Evolutionary conservation across 2,329 filamentous ascomycete species (phyloP).

Genomic region (Aspergillus proliferans): DNA sequence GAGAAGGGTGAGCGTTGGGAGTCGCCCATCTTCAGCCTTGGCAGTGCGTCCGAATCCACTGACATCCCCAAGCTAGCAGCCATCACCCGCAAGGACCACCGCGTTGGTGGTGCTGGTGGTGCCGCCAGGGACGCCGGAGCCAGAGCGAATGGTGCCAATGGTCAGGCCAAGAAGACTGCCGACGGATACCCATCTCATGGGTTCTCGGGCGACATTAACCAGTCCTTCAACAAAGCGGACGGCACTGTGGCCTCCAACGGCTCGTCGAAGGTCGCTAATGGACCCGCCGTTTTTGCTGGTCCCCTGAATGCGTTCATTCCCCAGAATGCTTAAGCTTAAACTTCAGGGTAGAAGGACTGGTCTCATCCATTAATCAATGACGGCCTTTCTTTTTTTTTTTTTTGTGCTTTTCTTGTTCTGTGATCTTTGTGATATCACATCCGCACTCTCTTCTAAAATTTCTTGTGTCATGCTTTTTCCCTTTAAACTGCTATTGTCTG

Average conservation of each 20-base stretch:
- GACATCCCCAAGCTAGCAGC: slow-evolving; percentile 57
- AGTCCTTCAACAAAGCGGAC: slow-evolving; percentile 21
- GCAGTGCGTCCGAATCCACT: slow-evolving; percentile 64
- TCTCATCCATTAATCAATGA: neutral
- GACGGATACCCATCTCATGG: slow-evolving; percentile 17
- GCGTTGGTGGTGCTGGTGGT: slow-evolving; percentile 22
- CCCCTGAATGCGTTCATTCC: slow-evolving; percentile 15
- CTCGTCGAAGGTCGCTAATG: neutral
- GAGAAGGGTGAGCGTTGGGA: slow-evolving; percentile 89
- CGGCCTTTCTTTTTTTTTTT: neutral
- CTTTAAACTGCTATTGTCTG: neutral
- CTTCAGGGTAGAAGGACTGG: neutral
- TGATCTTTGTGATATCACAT: slow-evolving; percentile 1
- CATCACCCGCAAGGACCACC: slow-evolving; percentile 56
- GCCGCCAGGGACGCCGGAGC: neutral
- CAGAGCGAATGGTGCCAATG: neutral
- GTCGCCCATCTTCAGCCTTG: slow-evolving; percentile 86
- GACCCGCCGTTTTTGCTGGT: slow-evolving; percentile 8
- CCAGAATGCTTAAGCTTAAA: slow-evolving; percentile 13
- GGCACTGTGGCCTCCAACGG: slow-evolving; percentile 7
- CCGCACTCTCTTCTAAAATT: slow-evolving; percentile 4
- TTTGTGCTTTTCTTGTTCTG: neutral
- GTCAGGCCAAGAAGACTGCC: neutral
- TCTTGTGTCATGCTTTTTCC: neutral
- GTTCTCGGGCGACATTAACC: slow-evolving; percentile 26